These are phyloP conservation scores for Myxozyma neotropica DNA, from an alignment of 805 yeast species.

Conservation along the genomic window DNA sequence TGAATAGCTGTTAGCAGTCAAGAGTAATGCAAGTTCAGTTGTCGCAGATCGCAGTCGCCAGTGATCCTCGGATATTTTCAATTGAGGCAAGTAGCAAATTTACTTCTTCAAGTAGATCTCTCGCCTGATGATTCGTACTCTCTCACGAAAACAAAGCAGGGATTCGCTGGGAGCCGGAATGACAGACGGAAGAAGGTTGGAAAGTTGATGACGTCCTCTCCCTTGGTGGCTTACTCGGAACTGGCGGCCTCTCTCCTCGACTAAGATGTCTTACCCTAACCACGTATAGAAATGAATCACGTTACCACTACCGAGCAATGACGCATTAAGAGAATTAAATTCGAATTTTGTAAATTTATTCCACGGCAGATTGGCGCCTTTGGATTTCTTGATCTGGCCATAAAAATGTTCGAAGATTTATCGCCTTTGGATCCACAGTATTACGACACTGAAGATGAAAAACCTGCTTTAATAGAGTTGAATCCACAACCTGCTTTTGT, in stretches of 20 bases:
- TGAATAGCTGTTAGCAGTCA: background rate
- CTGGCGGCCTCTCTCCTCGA: constrained; percentile 17
- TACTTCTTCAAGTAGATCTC: too few relatives aligned
- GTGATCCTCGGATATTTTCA: background rate
- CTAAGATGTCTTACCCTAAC: background rate
- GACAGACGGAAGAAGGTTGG: too few relatives aligned
- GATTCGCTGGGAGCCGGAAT: too few relatives aligned
- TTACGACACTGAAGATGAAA: background rate
- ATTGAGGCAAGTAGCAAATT: background rate
- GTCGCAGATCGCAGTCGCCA: background rate
- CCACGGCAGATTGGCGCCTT: too few relatives aligned
- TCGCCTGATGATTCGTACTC: too few relatives aligned
- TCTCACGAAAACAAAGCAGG: too few relatives aligned
- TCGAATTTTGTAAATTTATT: background rate
- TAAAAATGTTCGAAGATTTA: constrained; percentile 6
- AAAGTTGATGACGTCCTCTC: constrained; percentile 1
- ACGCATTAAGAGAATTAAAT: background rate
- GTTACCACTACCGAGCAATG: background rate
- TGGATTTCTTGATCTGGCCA: background rate
- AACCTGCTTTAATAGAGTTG: constrained; percentile 37
- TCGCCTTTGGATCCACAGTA: constrained; percentile 5
- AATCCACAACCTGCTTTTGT: constrained; percentile 73
- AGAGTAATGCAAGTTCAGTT: too few relatives aligned
- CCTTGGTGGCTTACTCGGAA: background rate
- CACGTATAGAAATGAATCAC: background rate